Percentiles rank a stretch among this genome's conserved stretches.
Conservation (phyloP, 345 rosid species). For the Eucalyptus albens region DNA sequence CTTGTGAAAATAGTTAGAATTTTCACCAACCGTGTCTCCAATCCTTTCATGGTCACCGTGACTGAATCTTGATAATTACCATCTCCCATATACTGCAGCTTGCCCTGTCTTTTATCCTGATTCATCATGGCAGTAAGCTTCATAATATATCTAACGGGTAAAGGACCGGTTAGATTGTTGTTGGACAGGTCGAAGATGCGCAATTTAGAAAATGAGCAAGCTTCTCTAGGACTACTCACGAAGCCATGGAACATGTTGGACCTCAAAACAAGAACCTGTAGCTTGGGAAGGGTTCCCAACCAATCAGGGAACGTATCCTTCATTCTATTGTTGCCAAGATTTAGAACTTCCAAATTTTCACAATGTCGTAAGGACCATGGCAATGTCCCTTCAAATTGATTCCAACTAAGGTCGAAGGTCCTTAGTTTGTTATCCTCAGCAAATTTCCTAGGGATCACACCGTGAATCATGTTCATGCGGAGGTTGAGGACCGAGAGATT, state of each 20-base stretch:
- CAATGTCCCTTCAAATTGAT: background rate
- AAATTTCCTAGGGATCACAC: background rate
- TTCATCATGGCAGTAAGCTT: accelerated
- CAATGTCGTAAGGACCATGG: accelerated
- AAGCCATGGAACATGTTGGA: no score
- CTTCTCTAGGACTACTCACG: no score
- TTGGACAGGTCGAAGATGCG: accelerated
- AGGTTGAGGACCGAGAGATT: background rate
- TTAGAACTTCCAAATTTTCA: accelerated
- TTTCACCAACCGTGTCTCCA: accelerated
- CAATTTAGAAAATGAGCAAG: accelerated
- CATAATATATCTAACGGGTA: accelerated
- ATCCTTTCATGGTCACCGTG: no score
- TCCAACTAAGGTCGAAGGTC: accelerated
- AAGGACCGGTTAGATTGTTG: accelerated
- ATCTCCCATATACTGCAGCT: no score
- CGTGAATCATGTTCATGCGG: accelerated
- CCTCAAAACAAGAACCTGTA: no score
- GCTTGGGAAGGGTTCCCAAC: no score
- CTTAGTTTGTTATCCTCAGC: accelerated
- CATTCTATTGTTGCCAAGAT: accelerated
- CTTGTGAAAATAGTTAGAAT: accelerated
- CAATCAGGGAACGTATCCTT: accelerated
- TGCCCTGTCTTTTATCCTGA: accelerated
- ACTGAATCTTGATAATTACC: no score